A percentile compares a stretch with the other conserved stretches of the same genome.
Evolutionary conservation across 2,329 filamentous ascomycete species (phyloP).

Genomic region (Calonectria hawksworthii): DNA sequence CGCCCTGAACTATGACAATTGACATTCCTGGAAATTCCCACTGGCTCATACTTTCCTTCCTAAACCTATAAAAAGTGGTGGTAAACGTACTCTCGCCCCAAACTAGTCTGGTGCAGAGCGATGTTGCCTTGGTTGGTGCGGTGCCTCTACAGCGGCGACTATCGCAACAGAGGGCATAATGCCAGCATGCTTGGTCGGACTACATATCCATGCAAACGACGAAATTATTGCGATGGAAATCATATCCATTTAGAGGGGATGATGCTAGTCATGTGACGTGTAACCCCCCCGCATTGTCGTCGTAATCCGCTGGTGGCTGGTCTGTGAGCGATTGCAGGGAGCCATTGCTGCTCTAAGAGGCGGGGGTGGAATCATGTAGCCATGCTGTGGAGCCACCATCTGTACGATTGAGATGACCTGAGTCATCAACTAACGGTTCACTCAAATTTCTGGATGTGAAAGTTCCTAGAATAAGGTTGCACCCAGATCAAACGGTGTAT

Average conservation of each 20-base stretch:
- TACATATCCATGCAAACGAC: neutral
- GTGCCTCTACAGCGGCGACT: neutral
- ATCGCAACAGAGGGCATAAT: neutral
- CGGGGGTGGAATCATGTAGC: neutral
- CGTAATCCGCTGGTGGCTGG: neutral
- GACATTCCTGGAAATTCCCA: conserved; percentile 47
- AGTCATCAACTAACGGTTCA: neutral
- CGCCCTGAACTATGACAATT: conserved; percentile 45
- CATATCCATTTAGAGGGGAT: neutral
- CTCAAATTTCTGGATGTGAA: neutral
- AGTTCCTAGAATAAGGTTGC: neutral
- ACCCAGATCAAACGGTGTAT: neutral
- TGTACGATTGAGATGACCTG: neutral
- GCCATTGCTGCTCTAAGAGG: no score
- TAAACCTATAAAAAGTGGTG: neutral
- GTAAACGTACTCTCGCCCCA: neutral
- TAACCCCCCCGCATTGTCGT: neutral
- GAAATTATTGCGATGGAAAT: neutral
- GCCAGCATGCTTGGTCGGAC: neutral
- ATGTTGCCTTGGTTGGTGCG: neutral
- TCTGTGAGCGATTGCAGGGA: neutral
- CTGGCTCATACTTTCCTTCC: conserved; percentile 27
- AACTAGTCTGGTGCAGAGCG: neutral
- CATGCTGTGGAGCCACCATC: neutral
- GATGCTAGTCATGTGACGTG: neutral